phyloP scores from a whole-genome alignment of 805 yeast genomes.

The Debaryomyces hansenii region DNA sequence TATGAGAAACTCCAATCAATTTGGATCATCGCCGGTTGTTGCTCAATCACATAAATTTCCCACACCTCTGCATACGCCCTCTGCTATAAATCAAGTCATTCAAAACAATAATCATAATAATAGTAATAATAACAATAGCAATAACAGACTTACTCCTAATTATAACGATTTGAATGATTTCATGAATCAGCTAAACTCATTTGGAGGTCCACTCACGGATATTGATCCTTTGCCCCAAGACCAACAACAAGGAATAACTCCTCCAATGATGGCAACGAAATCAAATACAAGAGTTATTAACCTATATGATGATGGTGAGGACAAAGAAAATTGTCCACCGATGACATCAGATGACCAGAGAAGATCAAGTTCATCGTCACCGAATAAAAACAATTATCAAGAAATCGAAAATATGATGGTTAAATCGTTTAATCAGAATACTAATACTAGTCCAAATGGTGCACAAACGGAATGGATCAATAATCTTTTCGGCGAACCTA shows the following conservation, averaged over 20 bases:
- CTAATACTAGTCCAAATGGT: conserved; percentile 27
- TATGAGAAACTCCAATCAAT: conserved; percentile 12
- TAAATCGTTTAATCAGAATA: conserved; percentile 28
- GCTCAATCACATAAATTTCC: conserved; percentile 29
- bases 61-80: conserved; percentile 41
- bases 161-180: conserved; percentile 40
- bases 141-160: conserved; percentile 20
- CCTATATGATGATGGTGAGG: conserved; percentile 40
- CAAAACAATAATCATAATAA: conserved; percentile 18
- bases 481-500: conserved; percentile 40
- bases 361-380: conserved; percentile 7
- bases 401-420: conserved; percentile 27
- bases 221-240: conserved; percentile 44
- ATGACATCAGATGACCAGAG: conserved; percentile 9
- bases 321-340: conserved; percentile 31
- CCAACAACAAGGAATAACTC: conserved; percentile 30
- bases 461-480: conserved; percentile 44
- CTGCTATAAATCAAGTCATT: conserved; percentile 38
- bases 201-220: conserved; percentile 49
- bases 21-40: conserved; percentile 28
- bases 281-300: conserved; percentile 54
- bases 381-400: conserved; percentile 9
- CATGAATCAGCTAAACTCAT: conserved; percentile 37
- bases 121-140: conserved; percentile 2
- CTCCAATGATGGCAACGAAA: conserved; percentile 55